Base-by-base conservation (phyloP, 1,139 yeast genomes). In the Magnusiomyces fungicola region DNA sequence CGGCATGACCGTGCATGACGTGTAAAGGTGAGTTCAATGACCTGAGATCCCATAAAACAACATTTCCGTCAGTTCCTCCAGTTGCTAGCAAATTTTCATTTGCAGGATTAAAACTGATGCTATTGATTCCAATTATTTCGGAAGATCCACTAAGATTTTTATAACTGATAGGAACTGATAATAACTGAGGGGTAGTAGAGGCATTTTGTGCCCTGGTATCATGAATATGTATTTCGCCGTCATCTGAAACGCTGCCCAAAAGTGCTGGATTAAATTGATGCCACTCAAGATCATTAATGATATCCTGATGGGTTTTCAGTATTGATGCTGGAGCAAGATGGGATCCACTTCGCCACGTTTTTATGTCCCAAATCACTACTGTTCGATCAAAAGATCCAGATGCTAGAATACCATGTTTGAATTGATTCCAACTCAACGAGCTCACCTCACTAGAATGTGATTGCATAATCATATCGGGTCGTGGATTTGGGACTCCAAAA, bases 191-290 rank as follows among this genome's bases (percentile, higher is more conserved):
- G 2, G 51, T 39, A 4, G 49, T 46, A 9, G 46, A 18, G 2
- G 40, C 29, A n/a, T 45, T 29, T n/a, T 53, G 47, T 2, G 49
- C 46, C 59, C 96, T 79, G 23, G 77, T 66, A 62, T 92, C 98
- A 61, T 80, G 86, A 41, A 89, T 70, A 52, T 79, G 80, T 36
- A 89, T 71, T 1, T 79, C 71, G 53, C 76, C 77, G 61, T 84
- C 94, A 61, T 86, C 95, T 16, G 88, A 75, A 3, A 79, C 90
- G 2, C 92, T 80, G 0, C 81, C 95, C 61, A 87, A 79, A 38
- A 85, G 61, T 14, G 72, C 66, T n/a, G 73, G 66, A 49, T 73
- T 67, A 43, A 60, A 58, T 46, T 63, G 60, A 56, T 75, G 80
- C 76, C 81, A 78, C 1, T 63, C 61, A 9, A 70, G 67, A 49